These are phyloP conservation scores for Zymoseptoria ardabiliae DNA, from an alignment of 2,329 filamentous ascomycete species.

Conservation along the genomic window DNA sequence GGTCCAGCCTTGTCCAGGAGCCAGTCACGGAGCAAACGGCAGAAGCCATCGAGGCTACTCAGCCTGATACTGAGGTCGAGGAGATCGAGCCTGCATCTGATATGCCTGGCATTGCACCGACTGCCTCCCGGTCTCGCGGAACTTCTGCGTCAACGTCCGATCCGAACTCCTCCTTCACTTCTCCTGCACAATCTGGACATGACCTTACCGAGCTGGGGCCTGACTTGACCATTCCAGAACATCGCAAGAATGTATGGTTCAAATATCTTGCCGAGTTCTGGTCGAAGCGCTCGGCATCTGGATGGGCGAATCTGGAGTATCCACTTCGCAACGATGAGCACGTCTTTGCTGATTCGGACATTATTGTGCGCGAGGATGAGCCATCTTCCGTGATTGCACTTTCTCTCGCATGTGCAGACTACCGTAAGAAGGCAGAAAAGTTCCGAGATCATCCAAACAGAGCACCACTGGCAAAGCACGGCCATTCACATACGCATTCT, in stretches of 20 bases:
- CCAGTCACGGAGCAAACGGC: constrained; percentile 4
- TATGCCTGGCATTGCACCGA: constrained; percentile 64
- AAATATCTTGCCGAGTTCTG: constrained; percentile 96
- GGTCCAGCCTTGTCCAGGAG: constrained; percentile 3
- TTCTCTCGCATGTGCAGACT: constrained; percentile 80
- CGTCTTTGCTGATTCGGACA: constrained; percentile 92
- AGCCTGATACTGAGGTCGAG: constrained; percentile 1
- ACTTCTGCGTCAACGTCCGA: constrained; percentile 24
- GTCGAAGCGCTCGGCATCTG: constrained; percentile 93
- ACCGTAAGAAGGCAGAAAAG: constrained; percentile 67
- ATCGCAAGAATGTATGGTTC: constrained; percentile 88
- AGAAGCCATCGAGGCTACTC: constrained; percentile 1
- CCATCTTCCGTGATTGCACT: constrained; percentile 94
- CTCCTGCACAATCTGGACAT: constrained; percentile 34
- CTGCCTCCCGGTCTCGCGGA: constrained; percentile 59
- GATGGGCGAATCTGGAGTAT: constrained; percentile 88
- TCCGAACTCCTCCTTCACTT: constrained; percentile 48
- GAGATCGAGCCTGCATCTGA: constrained; percentile 28
- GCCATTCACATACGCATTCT: constrained; percentile 20
- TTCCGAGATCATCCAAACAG: constrained; percentile 44
- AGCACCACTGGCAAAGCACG: constrained; percentile 17
- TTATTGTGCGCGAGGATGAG: constrained; percentile 95
- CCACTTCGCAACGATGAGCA: constrained; percentile 77
- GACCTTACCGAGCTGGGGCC: constrained; percentile 47
- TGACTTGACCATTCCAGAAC: constrained; percentile 74